Evolutionary conservation across 2,329 filamentous ascomycete genomes (phyloP), one percentile per base, ranked within the genome.

Genomic region (Podosphaera leucotricha): DNA sequence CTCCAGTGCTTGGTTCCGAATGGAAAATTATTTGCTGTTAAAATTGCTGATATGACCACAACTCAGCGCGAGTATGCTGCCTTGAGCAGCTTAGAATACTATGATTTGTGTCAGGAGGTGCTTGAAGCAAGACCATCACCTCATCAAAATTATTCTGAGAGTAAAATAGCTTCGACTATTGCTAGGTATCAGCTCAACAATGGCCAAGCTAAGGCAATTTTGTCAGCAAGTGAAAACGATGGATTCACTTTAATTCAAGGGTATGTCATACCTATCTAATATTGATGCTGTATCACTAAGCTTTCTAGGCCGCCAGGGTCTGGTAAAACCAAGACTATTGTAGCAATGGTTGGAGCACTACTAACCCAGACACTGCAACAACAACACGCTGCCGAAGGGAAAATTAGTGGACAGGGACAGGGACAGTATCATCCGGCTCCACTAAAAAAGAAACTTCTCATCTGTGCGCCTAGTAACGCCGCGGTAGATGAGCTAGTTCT

Each of bases 401-500:
- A 44, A 22, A 22, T 16, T 22, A 6, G 15, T 11, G 16, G 10
- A 13, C 47, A 46, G 39, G 41, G 19, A 8, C 39, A 43, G 39
- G 41, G 19, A 8, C 39, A 43, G 30, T 47, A 41, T 22, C 41
- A 22, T 59, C 15, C 54, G 52, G 51, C 58, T 47, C 59, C 55
- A 48, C 53, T 50, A 16, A 65, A 72, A 2, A 94, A 92, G 62
- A 98, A 95, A 60, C 67, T 98, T 21, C 70, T 98, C 21, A 83
- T 98, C 20, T 98, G 90, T 57, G 90, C 90, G n/a, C 90, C 90
- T 13, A 95, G 86, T 67, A 98, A 98, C 60, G 90, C 90, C 6
- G 90, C 90, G 26, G 90, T 98, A 5, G 90, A 98, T 58, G 90
- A 98, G 60, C 60, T 98, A 49, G 90, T 98, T 16, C 76, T 94